Evolutionary conservation across 768 basidiomycete species (phyloP), one percentile per base, ranked within the genome.

Genomic region (Rhizopogon roseolus): DNA sequence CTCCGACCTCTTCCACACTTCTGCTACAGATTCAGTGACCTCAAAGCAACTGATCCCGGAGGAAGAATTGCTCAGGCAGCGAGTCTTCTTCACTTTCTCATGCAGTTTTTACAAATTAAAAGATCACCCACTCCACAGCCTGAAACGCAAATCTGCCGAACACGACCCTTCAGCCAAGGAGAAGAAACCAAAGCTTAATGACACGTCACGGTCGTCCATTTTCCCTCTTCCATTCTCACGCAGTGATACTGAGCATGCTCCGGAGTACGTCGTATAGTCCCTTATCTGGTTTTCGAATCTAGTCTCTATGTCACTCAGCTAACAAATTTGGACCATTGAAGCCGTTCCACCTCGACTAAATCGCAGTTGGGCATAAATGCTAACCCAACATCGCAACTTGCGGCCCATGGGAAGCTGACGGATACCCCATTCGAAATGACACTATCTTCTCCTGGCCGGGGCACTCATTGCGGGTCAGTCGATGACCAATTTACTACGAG

Each of bases 221-320:
- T 19, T 16, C 27, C 41, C 40, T 19, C 13, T 36, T 34, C 16
- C 36, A 14, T 27, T 46, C 44, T 38, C 50, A 40, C 50, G 25
- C 25, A 36, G 52, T 52, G 55, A 52, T 28, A 41, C 16, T 40
- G 39, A 34, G 40, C 22, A 32, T 11, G 39, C 40, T 29, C 42
- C 42, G 42, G 34, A 29, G 66, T 62, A 54, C 49, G 66, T 53
- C 9, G 14, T 28, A 11, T 52, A 29, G 38, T 38, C 28, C 34
- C 49, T 52, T 50, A 11, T 36, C 29, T 50, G 3, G 14, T 36
- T 48, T 25, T 48, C 34, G 19, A 34, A 36, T 48, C 22, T 22
- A 22, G 14, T 48, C 8, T 25, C 13, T 16, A 14, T 8, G 8
- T 22, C 32, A 32, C 32, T 22, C 19, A 34, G 36, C 32, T 36